Evolutionary conservation across 139 green algal species (phyloP).

Genomic region (Nannochloris sp.): DNA sequence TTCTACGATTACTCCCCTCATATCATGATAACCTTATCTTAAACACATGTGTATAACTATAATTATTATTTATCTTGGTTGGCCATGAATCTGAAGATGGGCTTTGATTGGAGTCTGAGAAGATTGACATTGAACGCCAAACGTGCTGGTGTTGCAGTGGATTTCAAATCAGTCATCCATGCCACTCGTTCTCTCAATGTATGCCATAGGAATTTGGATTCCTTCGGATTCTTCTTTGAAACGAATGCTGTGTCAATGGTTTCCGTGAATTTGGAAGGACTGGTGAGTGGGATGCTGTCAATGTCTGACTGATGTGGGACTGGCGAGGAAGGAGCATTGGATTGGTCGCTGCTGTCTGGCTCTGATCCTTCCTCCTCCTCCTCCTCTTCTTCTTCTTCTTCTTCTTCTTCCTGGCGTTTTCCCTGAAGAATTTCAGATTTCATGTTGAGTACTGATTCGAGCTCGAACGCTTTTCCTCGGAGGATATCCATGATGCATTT

Average conservation of each 20-base stretch:
- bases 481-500: not conserved
- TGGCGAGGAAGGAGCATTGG: not conserved
- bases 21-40: no score
- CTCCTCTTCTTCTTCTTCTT: not conserved
- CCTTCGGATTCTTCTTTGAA: slow-evolving; percentile 3
- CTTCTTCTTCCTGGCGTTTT: not conserved
- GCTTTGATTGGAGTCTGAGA: not conserved
- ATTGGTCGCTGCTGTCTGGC: not conserved
- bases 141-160: not conserved
- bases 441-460: not conserved
- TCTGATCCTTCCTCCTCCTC: no score
- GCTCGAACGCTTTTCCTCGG: not conserved
- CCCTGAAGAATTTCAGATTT: not conserved
- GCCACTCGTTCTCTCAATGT: not conserved
- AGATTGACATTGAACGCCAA: not conserved
- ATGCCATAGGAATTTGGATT: slow-evolving; percentile 4
- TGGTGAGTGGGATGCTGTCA: no score
- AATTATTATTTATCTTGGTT: not conserved
- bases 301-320: no score
- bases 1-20: no score
- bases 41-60: no score
- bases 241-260: not conserved
- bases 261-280: not conserved
- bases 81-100: not conserved
- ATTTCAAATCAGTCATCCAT: not conserved